Evolutionary conservation across 2,329 filamentous ascomycete species (phyloP).

Genomic region (Calonectria multiphialidica): DNA sequence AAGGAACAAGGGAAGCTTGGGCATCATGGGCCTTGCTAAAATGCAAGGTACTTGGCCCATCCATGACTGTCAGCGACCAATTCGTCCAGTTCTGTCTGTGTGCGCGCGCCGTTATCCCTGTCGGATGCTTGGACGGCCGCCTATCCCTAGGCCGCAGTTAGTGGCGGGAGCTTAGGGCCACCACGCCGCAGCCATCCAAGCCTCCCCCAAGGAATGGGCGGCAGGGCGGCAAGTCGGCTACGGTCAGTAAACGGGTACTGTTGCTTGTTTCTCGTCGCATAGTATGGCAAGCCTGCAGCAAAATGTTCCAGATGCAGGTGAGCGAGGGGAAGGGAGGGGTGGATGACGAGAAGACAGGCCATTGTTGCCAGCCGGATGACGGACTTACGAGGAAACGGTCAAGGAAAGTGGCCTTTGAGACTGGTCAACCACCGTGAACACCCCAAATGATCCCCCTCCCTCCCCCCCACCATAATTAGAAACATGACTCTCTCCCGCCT

Average conservation of each 20-base stretch:
- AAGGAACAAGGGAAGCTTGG: conserved; percentile 3
- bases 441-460: background rate
- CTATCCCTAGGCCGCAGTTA: conserved; percentile 36
- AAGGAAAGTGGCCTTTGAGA: background rate
- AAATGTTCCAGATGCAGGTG: background rate
- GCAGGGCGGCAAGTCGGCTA: conserved; percentile 27
- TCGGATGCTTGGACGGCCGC: conserved; percentile 34
- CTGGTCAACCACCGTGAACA: background rate
- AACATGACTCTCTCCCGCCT: conserved; percentile 7
- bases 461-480: conserved; percentile 21
- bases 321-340: background rate
- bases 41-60: conserved; percentile 41
- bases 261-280: background rate
- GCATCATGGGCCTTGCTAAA: conserved; percentile 23
- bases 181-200: conserved; percentile 45
- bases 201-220: conserved; percentile 39
- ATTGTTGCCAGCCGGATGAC: background rate
- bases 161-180: conserved; percentile 38
- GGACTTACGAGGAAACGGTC: background rate
- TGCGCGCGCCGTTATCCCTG: conserved; percentile 31
- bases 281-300: background rate
- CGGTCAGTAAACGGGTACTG: background rate
- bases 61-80: conserved; percentile 4
- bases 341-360: background rate
- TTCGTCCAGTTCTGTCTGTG: conserved; percentile 16